Base-by-base conservation (phyloP, 768 basidiomycete species). In the Ephemerocybe angulata region DNA sequence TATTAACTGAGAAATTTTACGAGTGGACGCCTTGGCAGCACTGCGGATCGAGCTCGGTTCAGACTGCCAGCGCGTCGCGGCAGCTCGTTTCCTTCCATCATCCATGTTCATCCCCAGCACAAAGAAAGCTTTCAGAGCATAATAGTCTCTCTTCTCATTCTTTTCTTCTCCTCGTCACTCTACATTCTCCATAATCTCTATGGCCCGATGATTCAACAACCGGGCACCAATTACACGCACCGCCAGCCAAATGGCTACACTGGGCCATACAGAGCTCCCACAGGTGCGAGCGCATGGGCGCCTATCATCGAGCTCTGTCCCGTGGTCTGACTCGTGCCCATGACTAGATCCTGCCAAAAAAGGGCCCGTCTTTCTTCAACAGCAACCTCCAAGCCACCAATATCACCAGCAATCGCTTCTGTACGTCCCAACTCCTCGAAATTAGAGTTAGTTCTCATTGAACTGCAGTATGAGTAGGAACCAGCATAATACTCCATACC, bases 121-220 rank as follows among this genome's bases (percentile, higher is more conserved):
- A 41, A 41, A 41, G 38, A 41, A 41, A 41, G 38, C 38, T 41
- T 41, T 41, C 38, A 41, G 38, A n/a, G n/a, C n/a, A n/a, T n/a
- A n/a, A n/a, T n/a, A n/a, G n/a, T n/a, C n/a, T 41, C 15, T 13
- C 38, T n/a, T 41, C 21, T 19, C 38, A 6, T 13, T 41, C 38
- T 19, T n/a, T 41, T 19, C 38, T 41, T 41, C 15, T 41, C 38
- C 38, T 41, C 38, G 15, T 41, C 7, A 4, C 38, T 41, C 17
- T 41, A 17, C 38, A 17, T 41, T 13, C 38, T 41, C 7, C 38
- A 17, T 41, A 41, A 13, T 41, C 38, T 19, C 38, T 41, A n/a
- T 41, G 21, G 15, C 5, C 15, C 17, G 21, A 7, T 41, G 38
- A 6, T n/a, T 41, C 38, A n/a, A 41, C 6, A 41, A 41, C 21